A percentile compares a stretch with the other conserved stretches of the same genome.
These are phyloP conservation scores for Blastocrithidia nonstop DNA, from an alignment of 208 protist species.

Conservation along the genomic window DNA sequence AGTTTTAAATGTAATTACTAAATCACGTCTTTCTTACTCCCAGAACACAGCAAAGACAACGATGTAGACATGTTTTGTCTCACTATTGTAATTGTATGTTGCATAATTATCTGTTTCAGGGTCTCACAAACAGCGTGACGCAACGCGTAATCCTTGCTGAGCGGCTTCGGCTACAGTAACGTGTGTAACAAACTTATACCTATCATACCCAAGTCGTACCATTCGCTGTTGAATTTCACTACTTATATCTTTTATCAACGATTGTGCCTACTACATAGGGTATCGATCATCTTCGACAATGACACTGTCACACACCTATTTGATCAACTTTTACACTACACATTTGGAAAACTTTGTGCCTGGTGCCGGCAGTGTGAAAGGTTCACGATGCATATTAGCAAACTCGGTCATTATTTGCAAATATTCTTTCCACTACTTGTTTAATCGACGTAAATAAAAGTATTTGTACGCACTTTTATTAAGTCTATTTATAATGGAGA, in stretches of 20 bases:
- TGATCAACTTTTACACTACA: conserved; percentile 57
- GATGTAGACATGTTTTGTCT: conserved; percentile 59
- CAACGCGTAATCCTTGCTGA: conserved; percentile 76
- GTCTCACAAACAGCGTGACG: conserved; percentile 82
- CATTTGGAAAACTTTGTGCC: conserved; percentile 64
- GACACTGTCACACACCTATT: conserved; percentile 59
- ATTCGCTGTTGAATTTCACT: conserved; percentile 79
- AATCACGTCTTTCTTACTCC: conserved; percentile 26
- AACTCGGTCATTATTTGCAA: conserved; percentile 17
- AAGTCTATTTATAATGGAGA: no score
- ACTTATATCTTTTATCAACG: conserved; percentile 76
- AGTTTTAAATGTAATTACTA: no score
- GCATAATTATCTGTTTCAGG: conserved; percentile 85
- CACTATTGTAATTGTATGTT: conserved; percentile 50
- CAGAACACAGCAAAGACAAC: conserved; percentile 71
- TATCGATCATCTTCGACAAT: conserved; percentile 42
- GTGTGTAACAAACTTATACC: conserved; percentile 87
- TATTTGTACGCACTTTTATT: conserved; percentile 1
- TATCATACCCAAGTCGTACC: conserved; percentile 74
- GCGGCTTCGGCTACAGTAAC: conserved; percentile 60
- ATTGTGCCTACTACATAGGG: conserved; percentile 52
- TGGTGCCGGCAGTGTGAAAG: conserved; percentile 48
- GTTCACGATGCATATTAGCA: conserved; percentile 16
- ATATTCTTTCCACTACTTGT: neutral
- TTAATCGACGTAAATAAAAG: neutral